Percentiles rank a stretch among this genome's conserved stretches.
These are phyloP conservation scores for Globisporangium megalacanthum DNA, from an alignment of 352 stramenopile genomes.

Conservation along the genomic window DNA sequence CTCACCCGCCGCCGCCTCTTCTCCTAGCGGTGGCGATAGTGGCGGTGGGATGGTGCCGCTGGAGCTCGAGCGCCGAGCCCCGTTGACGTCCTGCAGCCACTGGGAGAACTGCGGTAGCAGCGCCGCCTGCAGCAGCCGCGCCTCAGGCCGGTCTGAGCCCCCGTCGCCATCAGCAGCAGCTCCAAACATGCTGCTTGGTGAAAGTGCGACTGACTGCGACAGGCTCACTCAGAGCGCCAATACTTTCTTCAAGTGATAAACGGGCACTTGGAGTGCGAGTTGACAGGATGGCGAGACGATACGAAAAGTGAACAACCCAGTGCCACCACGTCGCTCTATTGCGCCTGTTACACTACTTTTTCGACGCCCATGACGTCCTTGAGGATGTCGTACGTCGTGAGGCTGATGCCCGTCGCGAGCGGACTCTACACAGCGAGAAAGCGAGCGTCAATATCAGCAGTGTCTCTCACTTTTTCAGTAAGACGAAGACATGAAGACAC, in stretches of 20 bases:
- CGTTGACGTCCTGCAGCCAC: conserved; percentile 20
- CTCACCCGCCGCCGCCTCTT: not conserved
- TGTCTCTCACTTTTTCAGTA: not conserved
- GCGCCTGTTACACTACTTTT: conserved; percentile 31
- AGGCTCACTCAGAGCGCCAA: no score
- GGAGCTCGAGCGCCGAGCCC: conserved; percentile 6
- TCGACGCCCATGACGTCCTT: conserved; percentile 84
- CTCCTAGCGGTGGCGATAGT: not conserved
- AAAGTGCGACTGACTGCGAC: no score
- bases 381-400: conserved; percentile 83
- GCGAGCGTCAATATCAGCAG: not conserved
- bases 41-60: not conserved
- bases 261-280: no score
- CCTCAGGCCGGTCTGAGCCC: not conserved
- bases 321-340: conserved; percentile 25
- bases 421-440: conserved; percentile 45
- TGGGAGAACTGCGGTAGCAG: conserved; percentile 21
- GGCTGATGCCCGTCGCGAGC: conserved; percentile 79
- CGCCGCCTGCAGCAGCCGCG: conserved; percentile 16
- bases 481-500: conserved; percentile 9
- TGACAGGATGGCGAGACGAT: no score
- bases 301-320: not conserved
- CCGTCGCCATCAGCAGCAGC: not conserved
- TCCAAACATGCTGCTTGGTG: not conserved
- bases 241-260: no score